Evolutionary conservation across 768 basidiomycete species (phyloP).

Genomic region (Suillus lakei): DNA sequence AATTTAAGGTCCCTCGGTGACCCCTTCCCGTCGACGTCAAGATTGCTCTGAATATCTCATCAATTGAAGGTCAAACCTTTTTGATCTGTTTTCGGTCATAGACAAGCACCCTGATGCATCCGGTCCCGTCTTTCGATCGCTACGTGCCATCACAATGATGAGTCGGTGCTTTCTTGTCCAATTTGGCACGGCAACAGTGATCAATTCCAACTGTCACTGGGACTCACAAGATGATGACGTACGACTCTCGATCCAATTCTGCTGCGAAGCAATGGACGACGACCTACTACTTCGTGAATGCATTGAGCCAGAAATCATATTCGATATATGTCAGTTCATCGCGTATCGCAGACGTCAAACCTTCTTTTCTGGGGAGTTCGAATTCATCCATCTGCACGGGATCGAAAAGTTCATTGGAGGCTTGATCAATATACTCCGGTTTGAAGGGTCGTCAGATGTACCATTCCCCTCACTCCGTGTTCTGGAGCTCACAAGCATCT

Average conservation of each 20-base stretch:
- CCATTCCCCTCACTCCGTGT: background rate
- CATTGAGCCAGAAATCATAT: no score
- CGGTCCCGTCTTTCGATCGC: background rate
- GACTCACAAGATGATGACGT: background rate
- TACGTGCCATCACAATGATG: no score
- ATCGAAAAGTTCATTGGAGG: background rate
- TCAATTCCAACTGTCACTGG: background rate
- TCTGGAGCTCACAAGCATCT: background rate
- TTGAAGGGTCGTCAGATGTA: background rate
- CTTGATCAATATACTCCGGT: background rate
- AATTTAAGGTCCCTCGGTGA: no score
- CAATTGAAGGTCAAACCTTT: background rate
- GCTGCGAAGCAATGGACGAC: no score
- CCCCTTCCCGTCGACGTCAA: background rate
- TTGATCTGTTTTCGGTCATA: background rate
- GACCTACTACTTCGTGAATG: no score
- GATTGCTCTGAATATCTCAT: background rate
- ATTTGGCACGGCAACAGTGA: background rate
- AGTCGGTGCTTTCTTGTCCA: no score
- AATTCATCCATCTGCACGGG: background rate
- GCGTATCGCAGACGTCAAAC: background rate
- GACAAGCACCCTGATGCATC: background rate
- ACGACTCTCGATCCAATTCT: background rate
- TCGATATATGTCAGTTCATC: background rate
- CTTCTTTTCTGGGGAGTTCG: background rate